phyloP scores from a whole-genome alignment of 176 grass and related monocot genomes.

The Dendrocalamus sinicus region DNA sequence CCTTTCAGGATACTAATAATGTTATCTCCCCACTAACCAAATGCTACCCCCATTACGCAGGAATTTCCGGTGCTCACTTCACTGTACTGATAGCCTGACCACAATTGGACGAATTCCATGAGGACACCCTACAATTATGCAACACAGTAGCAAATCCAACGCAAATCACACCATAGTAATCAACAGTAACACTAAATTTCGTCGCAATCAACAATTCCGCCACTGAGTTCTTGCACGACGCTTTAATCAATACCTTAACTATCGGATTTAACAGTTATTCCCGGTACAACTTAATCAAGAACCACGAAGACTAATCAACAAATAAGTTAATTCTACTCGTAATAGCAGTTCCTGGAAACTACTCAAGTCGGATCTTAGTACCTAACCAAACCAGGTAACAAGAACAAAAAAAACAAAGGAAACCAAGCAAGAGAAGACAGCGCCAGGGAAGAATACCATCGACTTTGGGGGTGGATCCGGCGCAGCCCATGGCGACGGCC shows the following conservation, averaged over 20 bases:
- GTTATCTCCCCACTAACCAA: constrained; percentile 14
- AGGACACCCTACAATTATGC: background rate
- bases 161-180: background rate
- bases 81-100: constrained; percentile 12
- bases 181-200: constrained; percentile 9
- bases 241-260: background rate
- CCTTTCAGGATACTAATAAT: background rate
- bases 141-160: background rate
- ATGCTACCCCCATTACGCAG: background rate
- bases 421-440: constrained; percentile 23
- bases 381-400: background rate
- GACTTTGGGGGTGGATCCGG: constrained; percentile 80
- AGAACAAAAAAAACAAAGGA: constrained; percentile 17
- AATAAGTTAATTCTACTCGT: constrained; percentile 9
- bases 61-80: background rate
- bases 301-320: background rate
- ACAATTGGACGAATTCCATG: background rate
- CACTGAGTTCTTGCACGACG: background rate
- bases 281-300: background rate
- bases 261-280: background rate
- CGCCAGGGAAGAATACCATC: constrained; percentile 45
- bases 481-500: constrained; percentile 75
- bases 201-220: background rate
- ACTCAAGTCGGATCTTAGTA: constrained; percentile 16
- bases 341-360: background rate